Base-by-base conservation (phyloP, 2,329 filamentous ascomycete genomes). In the Ascochyta viciae-villosae region DNA sequence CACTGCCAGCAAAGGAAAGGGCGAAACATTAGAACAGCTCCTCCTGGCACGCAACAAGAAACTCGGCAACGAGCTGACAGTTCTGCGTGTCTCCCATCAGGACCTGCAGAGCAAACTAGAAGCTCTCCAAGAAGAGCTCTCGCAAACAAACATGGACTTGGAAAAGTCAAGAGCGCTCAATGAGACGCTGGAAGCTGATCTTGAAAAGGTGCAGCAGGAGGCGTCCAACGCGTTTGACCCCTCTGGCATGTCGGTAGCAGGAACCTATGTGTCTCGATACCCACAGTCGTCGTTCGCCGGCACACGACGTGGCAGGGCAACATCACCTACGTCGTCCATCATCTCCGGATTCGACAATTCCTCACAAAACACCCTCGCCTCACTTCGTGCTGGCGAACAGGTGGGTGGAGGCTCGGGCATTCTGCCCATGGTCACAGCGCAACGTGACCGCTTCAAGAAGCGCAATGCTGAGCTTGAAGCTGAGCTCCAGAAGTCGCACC, bases 401-500 rank as follows among this genome's bases (percentile, higher is more conserved):
- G 83, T 89, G 51, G 90, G 89, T 29, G 85, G 90, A 50, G 91
- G 91, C 2, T 91, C 91, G 0, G 92, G 93, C 12, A 97, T 99
- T 62, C 81, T 99, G 23, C 96, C 95, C 31, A 99, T 99, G 96
- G 90, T 99, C 48, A 96, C 95, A 31, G 95, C 96, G 1, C 96
- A 99, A 78, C 89, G 95, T 59, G 95, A 99, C 77, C 91, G 95
- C 47, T 99, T 98, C 85, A 98, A 97, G 82, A 92, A 96, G 81
- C 91, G 93, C 71, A 98, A 96, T 63, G 81, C 87, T 0, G 90
- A 99, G 74, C 85, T 99, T 22, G 95, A 98, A 77, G 86, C 90
- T 57, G 94, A 98, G 71, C 82, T 98, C 9, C 92, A 92, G 6
- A 92, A 96, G 63, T 85, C 86, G 31, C 92, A 98, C 75, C 85